Evolutionary conservation across 2,329 filamentous ascomycete genomes (phyloP), one percentile per base, ranked within the genome.

Genomic region (Beauveria sp.): DNA sequence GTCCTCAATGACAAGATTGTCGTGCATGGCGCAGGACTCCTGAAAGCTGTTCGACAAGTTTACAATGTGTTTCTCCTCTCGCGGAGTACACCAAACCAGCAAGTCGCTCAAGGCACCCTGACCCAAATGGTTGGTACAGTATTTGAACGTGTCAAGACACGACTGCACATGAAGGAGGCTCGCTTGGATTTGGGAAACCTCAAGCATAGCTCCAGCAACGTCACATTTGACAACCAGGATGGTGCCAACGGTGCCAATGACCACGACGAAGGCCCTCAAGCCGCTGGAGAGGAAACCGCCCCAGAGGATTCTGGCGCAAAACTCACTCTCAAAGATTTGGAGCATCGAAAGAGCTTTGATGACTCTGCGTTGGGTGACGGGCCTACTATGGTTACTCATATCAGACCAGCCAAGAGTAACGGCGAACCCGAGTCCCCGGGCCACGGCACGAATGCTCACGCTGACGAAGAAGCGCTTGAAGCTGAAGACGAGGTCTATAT

Each of bases 41-140:
- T 99, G 66, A 99, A 99, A 78, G 93, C 95, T 60, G 92, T 99
- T 66, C 89, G 95, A 67, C 91, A 98, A 75, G 96, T 97, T 62
- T 99, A 99, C 81, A 99, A 99, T 78, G 96, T 99, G 68, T 99
- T 99, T 74, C 81, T 99, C 63, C 85, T 98, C 56, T 98, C 93
- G 66, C 92, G 95, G 71, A 96, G 88, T 65, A 96, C 89, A 65
- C 86, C 91, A 61, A 99, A 98, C 72, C 95, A 99, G 78, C 93
- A 96, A 74, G 91, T 98, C 55, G 96, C 96, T 1, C 96, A 99
- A 73, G 95, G 95, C 3, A 97, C 95, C 4, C 79, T 99, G 70
- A 96, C 93, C 3, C 95, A 99, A 76, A 99, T 99, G 95, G 91
- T 98, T 45, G 93, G 93, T 66, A 98, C 93, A 1, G 95, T 99